A percentile compares a stretch with the other conserved stretches of the same genome.
phyloP scores from a whole-genome alignment of 1,284 basidiomycete species.

The Irpex lacteus region DNA sequence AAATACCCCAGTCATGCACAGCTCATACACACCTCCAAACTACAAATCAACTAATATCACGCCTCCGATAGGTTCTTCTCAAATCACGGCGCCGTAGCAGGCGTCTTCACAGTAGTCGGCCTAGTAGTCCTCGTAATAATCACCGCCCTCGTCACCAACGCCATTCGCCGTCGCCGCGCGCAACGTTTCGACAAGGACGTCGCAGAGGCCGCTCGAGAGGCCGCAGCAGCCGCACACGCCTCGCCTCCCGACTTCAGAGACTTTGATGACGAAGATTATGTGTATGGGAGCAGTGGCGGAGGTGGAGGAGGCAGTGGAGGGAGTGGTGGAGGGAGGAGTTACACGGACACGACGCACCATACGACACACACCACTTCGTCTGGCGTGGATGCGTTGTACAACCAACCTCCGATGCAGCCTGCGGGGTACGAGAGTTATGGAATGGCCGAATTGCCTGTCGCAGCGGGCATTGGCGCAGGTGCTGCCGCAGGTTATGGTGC shows the following conservation, averaged over 20 bases:
- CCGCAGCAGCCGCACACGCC: conserved; percentile 31
- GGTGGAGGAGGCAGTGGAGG: conserved; percentile 11
- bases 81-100: conserved; percentile 70
- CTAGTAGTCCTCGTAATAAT: conserved; percentile 50
- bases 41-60: not conserved
- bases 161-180: conserved; percentile 59
- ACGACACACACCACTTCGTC: conserved; percentile 19
- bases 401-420: conserved; percentile 46
- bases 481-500: conserved; percentile 1
- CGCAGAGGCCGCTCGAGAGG: conserved; percentile 49
- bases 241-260: conserved; percentile 48
- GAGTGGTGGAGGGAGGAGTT: conserved; percentile 7
- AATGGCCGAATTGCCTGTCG: conserved; percentile 45
- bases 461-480: conserved; percentile 22
- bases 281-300: conserved; percentile 15
- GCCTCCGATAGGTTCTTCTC: conserved; percentile 52
- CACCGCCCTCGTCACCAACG: conserved; percentile 50
- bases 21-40: not conserved
- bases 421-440: conserved; percentile 36
- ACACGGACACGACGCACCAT: conserved; percentile 33
- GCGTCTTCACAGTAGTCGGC: conserved; percentile 67
- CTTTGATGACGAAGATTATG: conserved; percentile 34
- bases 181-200: conserved; percentile 66
- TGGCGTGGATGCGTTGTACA: conserved; percentile 58
- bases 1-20: no score